A percentile compares a stretch with the other conserved stretches of the same genome.
Evolutionary conservation across 495 filamentous ascomycete species (phyloP).

Genomic region (Aspergillus haitiensis): DNA sequence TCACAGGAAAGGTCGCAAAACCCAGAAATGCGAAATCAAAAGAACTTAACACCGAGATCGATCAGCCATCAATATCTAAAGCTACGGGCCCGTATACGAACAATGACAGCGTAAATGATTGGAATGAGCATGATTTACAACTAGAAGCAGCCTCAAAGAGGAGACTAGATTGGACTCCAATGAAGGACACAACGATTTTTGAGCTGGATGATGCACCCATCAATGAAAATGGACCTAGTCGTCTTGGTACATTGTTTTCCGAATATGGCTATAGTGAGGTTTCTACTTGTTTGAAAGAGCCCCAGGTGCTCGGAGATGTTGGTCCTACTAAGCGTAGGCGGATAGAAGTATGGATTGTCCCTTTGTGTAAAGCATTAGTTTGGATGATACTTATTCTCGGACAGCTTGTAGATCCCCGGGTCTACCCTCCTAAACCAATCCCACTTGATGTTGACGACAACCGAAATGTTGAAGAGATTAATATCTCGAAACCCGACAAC

Average conservation of each 20-base stretch:
- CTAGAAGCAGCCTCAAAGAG: constrained; percentile 40
- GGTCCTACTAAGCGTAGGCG: constrained; percentile 45
- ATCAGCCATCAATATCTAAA: constrained; percentile 1
- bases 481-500: constrained; percentile 28
- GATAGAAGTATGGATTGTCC: constrained; percentile 37
- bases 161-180: constrained; percentile 49
- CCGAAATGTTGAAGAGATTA: constrained; percentile 15
- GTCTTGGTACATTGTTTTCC: constrained; percentile 34
- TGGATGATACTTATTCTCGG: constrained; percentile 5
- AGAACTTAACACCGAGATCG: constrained; percentile 19
- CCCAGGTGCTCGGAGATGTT: constrained; percentile 13
- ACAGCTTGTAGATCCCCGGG: constrained; percentile 34
- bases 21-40: constrained; percentile 21
- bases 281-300: constrained; percentile 14
- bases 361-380: not conserved
- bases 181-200: constrained; percentile 25
- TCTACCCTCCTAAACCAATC: constrained; percentile 23
- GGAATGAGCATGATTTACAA: constrained; percentile 30
- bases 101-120: constrained; percentile 13
- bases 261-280: constrained; percentile 38
- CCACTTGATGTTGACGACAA: constrained; percentile 14
- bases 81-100: not conserved
- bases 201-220: constrained; percentile 17
- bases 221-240: not conserved
- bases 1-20: constrained; percentile 41